Evolutionary conservation across 257 asterid species (phyloP).

Genomic region (Petrea volubilis): DNA sequence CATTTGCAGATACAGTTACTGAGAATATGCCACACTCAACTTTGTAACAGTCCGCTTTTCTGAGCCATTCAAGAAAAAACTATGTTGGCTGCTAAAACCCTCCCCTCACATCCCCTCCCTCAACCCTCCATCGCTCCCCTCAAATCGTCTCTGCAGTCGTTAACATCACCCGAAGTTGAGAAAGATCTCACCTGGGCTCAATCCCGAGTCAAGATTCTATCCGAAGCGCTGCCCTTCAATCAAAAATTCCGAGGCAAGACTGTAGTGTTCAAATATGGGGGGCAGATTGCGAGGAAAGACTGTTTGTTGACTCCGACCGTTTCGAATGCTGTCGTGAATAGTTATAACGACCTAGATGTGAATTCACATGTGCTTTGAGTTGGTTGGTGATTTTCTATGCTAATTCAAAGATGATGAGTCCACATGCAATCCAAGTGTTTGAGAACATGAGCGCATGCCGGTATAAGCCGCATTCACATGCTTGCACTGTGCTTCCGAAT

Average conservation of each 20-base stretch:
- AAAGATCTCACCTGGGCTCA: conserved; percentile 47
- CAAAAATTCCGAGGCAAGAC: conserved; percentile 72
- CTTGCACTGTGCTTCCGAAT: too few relatives aligned
- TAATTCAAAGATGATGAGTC: too few relatives aligned
- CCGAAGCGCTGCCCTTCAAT: conserved; percentile 79
- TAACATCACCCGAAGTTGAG: conserved; percentile 29
- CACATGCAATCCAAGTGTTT: too few relatives aligned
- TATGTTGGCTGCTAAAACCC: too few relatives aligned
- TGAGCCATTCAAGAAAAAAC: too few relatives aligned
- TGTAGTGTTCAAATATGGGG: too few relatives aligned
- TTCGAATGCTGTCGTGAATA: conserved; percentile 59
- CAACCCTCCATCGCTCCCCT: conserved; percentile 30
- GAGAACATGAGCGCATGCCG: too few relatives aligned
- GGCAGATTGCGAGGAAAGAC: conserved; percentile 64
- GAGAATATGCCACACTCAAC: too few relatives aligned
- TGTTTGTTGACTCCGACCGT: conserved; percentile 77
- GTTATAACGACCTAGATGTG: conserved; percentile 49
- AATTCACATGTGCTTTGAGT: conserved; percentile 80
- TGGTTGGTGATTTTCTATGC: too few relatives aligned
- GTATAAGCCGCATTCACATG: too few relatives aligned
- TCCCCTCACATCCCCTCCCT: conserved; percentile 7
- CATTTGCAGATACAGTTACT: too few relatives aligned
- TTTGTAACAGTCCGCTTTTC: too few relatives aligned
- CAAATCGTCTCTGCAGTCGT: conserved; percentile 42
- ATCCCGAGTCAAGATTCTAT: conserved; percentile 62